phyloP scores from a whole-genome alignment of 805 yeast species.

The Lipomyces spencermartinsiae region DNA sequence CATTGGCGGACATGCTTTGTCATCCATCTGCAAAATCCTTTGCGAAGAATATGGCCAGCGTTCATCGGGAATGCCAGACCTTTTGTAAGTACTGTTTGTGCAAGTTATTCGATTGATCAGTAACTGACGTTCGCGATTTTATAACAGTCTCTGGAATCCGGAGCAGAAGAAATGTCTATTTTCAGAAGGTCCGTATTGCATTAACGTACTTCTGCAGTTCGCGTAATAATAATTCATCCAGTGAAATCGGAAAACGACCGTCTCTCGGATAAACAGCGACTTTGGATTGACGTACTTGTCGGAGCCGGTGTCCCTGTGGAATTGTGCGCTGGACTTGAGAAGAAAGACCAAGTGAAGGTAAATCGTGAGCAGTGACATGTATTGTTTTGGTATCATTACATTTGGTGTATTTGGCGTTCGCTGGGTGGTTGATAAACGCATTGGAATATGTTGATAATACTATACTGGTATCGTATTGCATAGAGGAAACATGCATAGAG shows the following conservation, averaged over 20 bases:
- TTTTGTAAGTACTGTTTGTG: constrained; percentile 35
- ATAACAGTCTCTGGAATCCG: constrained; percentile 43
- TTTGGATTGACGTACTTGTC: constrained; percentile 48
- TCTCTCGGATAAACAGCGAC: constrained; percentile 47
- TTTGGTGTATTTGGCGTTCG: neutral
- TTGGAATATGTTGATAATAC: neutral
- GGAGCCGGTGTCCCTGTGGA: constrained; percentile 44
- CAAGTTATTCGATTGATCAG: neutral
- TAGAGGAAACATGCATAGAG: no score
- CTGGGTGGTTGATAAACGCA: neutral
- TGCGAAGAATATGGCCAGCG: constrained; percentile 41
- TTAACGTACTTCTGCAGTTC: neutral
- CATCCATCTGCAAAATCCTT: constrained; percentile 38
- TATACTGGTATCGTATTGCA: neutral
- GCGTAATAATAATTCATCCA: constrained; percentile 42
- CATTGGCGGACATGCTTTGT: constrained; percentile 37
- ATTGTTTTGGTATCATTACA: neutral
- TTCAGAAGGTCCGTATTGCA: constrained; percentile 23
- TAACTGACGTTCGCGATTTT: neutral
- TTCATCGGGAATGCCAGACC: constrained; percentile 48
- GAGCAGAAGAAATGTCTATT: constrained; percentile 31
- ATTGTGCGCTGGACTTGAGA: constrained; percentile 41
- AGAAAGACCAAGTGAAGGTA: neutral
- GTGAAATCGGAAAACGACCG: constrained; percentile 50
- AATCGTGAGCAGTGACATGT: neutral